Evolutionary conservation across 148 eudicot genomes (phyloP).

Genomic region (Vaccinium corymbosum): DNA sequence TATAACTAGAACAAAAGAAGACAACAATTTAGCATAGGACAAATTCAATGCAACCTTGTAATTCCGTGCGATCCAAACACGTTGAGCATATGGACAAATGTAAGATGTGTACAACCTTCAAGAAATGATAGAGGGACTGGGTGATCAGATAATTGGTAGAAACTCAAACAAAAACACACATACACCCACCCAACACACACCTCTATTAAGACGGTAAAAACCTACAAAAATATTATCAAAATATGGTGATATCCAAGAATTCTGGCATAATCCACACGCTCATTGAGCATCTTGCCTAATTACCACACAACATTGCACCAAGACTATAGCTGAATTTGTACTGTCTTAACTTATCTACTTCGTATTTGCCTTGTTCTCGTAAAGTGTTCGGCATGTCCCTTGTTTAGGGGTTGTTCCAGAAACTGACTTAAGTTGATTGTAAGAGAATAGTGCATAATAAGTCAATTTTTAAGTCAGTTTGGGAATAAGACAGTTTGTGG

Average conservation of each 20-base stretch:
- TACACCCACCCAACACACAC: too few species aligned
- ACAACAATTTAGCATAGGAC: neutral
- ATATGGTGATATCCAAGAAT: neutral
- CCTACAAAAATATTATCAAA: neutral
- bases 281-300: neutral
- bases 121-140: neutral
- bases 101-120: slow-evolving; percentile 27
- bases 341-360: neutral
- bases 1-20: neutral
- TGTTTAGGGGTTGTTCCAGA: too few species aligned
- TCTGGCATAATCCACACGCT: neutral
- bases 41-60: slow-evolving; percentile 21
- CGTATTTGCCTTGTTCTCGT: neutral
- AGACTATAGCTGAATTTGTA: neutral
- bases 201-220: too few species aligned
- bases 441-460: too few species aligned
- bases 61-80: slow-evolving; percentile 28
- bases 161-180: too few species aligned
- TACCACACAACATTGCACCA: too few species aligned
- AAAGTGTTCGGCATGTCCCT: too few species aligned
- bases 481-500: too few species aligned
- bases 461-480: too few species aligned
- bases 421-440: too few species aligned
- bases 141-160: neutral
- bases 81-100: slow-evolving; percentile 28